Conservation (phyloP, 371 early-diverging fungal species). For the Mortierella sp. region DNA sequence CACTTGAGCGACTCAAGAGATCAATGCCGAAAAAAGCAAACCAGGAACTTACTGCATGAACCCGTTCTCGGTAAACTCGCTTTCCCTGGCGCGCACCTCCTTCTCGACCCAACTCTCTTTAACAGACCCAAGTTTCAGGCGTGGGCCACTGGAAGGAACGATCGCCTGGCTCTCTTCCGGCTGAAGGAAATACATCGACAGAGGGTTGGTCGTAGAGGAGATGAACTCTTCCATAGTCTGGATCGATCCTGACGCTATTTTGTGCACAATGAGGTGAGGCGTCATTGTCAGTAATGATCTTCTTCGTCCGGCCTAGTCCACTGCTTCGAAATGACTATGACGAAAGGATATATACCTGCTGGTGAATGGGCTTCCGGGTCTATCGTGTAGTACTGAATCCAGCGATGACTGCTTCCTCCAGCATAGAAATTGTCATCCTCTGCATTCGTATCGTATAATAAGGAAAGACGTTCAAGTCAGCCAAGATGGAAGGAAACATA, state of each 20-base stretch:
- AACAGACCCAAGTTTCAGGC: constrained; percentile 40
- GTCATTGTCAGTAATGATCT: constrained; percentile 1
- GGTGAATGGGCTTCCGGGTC: constrained; percentile 12
- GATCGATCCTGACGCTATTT: not conserved
- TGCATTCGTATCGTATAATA: constrained; percentile 3
- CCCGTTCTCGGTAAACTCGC: constrained; percentile 38
- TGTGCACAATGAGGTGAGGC: not conserved
- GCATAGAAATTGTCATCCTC: constrained; percentile 58
- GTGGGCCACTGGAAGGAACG: constrained; percentile 9
- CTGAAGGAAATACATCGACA: constrained; percentile 49
- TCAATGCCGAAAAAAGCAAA: not conserved
- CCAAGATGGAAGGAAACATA: too few species aligned
- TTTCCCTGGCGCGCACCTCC: constrained; percentile 43
- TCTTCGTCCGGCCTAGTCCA: not conserved
- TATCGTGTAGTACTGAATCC: constrained; percentile 59
- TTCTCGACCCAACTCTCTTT: constrained; percentile 55
- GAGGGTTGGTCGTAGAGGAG: constrained; percentile 32
- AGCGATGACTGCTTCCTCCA: constrained; percentile 60
- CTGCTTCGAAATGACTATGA: not conserved
- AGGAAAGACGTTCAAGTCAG: not conserved
- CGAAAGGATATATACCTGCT: constrained; percentile 12
- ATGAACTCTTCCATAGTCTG: constrained; percentile 50
- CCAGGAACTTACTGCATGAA: constrained; percentile 37
- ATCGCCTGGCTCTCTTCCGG: constrained; percentile 36
- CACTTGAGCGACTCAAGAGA: not conserved